Percentiles rank a stretch among this genome's conserved stretches.
phyloP scores from a whole-genome alignment of 2,329 filamentous ascomycete species.

The Fusarium humuli region DNA sequence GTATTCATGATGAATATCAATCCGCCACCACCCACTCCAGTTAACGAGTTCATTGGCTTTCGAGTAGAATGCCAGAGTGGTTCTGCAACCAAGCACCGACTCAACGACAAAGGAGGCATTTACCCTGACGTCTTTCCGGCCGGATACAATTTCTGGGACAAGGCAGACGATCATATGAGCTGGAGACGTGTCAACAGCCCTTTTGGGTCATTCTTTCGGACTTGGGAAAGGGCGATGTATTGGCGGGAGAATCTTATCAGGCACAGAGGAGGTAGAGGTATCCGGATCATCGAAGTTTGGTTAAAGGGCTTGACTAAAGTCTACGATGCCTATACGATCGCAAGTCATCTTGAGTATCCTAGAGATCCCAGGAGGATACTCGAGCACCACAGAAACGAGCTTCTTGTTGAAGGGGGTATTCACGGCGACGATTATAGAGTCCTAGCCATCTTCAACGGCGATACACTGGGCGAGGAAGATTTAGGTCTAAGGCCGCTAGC shows the following conservation, averaged over 20 bases:
- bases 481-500: neutral
- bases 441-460: neutral
- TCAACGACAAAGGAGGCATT: neutral
- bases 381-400: neutral
- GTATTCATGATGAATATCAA: neutral
- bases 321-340: neutral
- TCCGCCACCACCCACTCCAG: too few relatives aligned
- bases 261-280: neutral
- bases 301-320: neutral
- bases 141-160: neutral
- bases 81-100: neutral
- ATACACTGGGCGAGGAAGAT: neutral
- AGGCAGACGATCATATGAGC: neutral
- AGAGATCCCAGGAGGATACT: rapidly evolving
- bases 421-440: neutral
- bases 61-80: neutral
- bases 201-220: neutral
- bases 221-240: neutral
- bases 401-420: neutral
- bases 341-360: neutral
- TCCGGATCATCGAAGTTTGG: constrained; percentile 4
- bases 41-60: neutral
- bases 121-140: too few relatives aligned
- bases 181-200: neutral
- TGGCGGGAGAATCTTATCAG: neutral